Conservation (phyloP, 768 basidiomycete genomes). For the Amanita pseudoporphyria region DNA sequence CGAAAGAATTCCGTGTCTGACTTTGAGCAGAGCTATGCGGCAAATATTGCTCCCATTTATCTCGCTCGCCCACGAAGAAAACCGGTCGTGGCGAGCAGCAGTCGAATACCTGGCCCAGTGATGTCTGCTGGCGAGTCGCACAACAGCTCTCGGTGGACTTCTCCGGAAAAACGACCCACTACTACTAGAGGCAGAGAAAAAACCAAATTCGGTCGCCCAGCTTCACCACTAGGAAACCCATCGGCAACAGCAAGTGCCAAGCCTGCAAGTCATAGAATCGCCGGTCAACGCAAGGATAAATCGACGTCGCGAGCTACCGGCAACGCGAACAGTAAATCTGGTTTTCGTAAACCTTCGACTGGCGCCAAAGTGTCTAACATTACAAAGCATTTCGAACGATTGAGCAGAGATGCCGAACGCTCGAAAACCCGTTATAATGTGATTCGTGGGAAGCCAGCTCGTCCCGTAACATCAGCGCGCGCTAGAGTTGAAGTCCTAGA, state of each 20-base stretch:
- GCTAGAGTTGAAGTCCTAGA: constrained; percentile 85
- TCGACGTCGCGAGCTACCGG: constrained; percentile 32
- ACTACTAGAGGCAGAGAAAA: constrained; percentile 32
- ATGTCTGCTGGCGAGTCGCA: constrained; percentile 44
- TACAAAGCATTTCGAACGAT: constrained; percentile 83
- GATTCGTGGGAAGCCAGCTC: constrained; percentile 76
- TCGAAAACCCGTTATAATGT: constrained; percentile 76
- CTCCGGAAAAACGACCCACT: constrained; percentile 59
- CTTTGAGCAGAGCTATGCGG: constrained; percentile 87
- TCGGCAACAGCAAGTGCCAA: constrained; percentile 21
- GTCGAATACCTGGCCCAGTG: constrained; percentile 47
- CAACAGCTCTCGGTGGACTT: constrained; percentile 51
- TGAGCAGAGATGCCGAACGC: constrained; percentile 65
- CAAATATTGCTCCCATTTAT: constrained; percentile 80
- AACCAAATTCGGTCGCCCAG: constrained; percentile 32
- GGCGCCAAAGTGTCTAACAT: constrained; percentile 77
- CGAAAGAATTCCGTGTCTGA: constrained; percentile 67
- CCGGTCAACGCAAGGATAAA: constrained; percentile 33
- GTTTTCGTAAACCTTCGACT: constrained; percentile 43
- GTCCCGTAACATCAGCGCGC: constrained; percentile 83
- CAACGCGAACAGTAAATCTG: constrained; percentile 34
- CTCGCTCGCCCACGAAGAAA: constrained; percentile 45
- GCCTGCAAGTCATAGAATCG: constrained; percentile 27
- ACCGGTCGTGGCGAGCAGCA: constrained; percentile 23
- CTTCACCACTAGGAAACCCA: constrained; percentile 32